Evolutionary conservation across 129 eudicot genomes (phyloP), one percentile per base, ranked within the genome.

Genomic region (Flaveria brownii): DNA sequence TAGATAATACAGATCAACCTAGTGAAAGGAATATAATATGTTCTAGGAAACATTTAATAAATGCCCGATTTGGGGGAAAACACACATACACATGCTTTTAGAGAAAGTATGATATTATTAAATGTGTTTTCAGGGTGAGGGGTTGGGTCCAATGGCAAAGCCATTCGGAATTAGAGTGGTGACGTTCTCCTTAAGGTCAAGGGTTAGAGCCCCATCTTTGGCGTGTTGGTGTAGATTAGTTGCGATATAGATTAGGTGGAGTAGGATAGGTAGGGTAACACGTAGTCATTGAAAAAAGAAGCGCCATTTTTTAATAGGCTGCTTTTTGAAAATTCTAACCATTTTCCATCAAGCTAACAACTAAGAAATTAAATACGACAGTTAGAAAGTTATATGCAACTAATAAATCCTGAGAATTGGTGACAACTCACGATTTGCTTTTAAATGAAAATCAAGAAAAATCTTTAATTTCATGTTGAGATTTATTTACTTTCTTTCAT

Each of bases 1-100:
- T 60, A 59, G 52, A 77, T 55, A 25, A 39, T 73, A 51, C 25
- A 76, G 67, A 74, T 61, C 50, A 62, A 78, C 33, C 50, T 6
- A 62, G 46, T 30, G 33, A 45, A 45, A 63, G 16, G 6, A 20
- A 59, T 23, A 59, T 22, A 18, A 18, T 18, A 56, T 13, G 28
- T 56, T 56, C 26, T 17, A 17, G 28, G 13, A 56, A 56, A 56
- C 28, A 2, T 52, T 52, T 52, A 20, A 52, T 50, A 52, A 52
- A 52, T 23, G n/a, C 59, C 59, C 13, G 28, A 56, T 56, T 56
- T 56, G 13, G 62, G 13, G 1, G 62, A 2, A 18, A 56, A 56
- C 62, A 56, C 13, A 18, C 28, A 18, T 56, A 13, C 26, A 55
- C 28, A 56, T 0, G 23, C 28, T 56, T 56, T 56, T 12, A 17